A percentile compares a stretch with the other conserved stretches of the same genome.
Evolutionary conservation across 495 filamentous ascomycete genomes (phyloP).

Genomic region (Elasticomyces elasticus): DNA sequence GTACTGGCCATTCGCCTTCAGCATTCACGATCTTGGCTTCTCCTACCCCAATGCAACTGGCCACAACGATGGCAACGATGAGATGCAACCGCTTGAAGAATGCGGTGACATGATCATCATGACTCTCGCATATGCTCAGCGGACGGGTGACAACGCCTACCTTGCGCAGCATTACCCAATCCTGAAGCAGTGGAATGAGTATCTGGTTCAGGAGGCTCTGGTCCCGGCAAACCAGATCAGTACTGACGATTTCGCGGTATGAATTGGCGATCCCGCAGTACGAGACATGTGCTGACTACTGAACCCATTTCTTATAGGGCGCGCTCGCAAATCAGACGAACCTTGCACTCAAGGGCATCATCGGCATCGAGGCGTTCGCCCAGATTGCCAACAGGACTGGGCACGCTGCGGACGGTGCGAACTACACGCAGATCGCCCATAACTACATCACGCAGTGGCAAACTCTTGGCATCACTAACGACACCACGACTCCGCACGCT

Average conservation of each 20-base stretch:
- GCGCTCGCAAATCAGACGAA: constrained; percentile 33
- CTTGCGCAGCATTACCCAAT: constrained; percentile 31
- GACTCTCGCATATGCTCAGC: constrained; percentile 41
- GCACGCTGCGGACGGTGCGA: constrained; percentile 21
- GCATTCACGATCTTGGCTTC: constrained; percentile 31
- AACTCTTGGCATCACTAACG: constrained; percentile 19
- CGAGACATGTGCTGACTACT: no score
- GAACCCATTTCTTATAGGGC: no score
- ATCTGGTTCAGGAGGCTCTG: constrained; percentile 27
- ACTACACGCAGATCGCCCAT: constrained; percentile 30
- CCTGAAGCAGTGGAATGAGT: constrained; percentile 31
- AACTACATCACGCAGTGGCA: constrained; percentile 31
- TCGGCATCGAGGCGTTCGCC: constrained; percentile 32
- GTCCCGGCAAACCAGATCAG: constrained; percentile 30
- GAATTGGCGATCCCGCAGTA: neutral
- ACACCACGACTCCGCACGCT: constrained; percentile 31
- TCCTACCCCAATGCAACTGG: constrained; percentile 31
- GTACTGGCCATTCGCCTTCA: constrained; percentile 24
- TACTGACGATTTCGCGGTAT: constrained; percentile 33
- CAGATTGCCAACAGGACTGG: constrained; percentile 26
- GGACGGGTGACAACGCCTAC: constrained; percentile 38
- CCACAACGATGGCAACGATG: constrained; percentile 22
- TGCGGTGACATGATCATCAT: constrained; percentile 35
- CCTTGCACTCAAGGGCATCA: constrained; percentile 34
- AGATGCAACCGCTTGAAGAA: constrained; percentile 32